Conservation (phyloP, 495 filamentous ascomycete genomes). For the Penicillium bialowiezense region DNA sequence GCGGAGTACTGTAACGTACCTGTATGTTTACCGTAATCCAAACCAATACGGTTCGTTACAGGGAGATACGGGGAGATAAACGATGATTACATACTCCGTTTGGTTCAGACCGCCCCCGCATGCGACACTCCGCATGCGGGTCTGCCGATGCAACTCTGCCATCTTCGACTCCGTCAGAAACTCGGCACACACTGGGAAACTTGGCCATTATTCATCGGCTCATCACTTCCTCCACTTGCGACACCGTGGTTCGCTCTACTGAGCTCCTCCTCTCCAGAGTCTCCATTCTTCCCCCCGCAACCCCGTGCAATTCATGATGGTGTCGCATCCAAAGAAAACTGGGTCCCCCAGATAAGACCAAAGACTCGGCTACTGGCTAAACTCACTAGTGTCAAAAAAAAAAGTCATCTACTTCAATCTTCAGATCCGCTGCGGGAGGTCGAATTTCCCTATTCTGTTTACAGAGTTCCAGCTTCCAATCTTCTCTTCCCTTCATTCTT, state of each 20-base stretch:
- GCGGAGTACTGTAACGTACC: background rate
- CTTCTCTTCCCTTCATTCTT: conserved; percentile 3
- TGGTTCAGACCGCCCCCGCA: background rate
- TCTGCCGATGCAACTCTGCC: conserved; percentile 7
- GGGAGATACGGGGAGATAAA: too few species aligned
- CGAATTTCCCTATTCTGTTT: too few species aligned
- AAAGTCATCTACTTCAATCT: background rate
- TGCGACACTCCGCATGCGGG: conserved; percentile 6
- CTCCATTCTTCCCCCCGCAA: conserved; percentile 5
- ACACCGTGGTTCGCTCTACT: background rate
- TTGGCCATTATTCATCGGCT: background rate
- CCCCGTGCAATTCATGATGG: background rate
- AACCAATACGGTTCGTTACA: too few species aligned
- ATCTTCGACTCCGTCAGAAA: too few species aligned
- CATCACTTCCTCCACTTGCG: background rate
- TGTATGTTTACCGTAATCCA: background rate
- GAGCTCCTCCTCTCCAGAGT: background rate
- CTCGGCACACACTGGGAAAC: too few species aligned
- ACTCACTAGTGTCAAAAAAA: conserved; percentile 3
- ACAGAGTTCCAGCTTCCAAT: background rate
- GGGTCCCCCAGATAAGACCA: conserved; percentile 17
- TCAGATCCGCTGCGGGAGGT: too few species aligned
- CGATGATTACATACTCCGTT: background rate
- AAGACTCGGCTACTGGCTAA: conserved; percentile 8
- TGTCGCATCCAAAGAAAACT: conserved; percentile 10